phyloP scores from a whole-genome alignment of 2,329 filamentous ascomycete genomes.

The Sarocladium brachiariae region DNA sequence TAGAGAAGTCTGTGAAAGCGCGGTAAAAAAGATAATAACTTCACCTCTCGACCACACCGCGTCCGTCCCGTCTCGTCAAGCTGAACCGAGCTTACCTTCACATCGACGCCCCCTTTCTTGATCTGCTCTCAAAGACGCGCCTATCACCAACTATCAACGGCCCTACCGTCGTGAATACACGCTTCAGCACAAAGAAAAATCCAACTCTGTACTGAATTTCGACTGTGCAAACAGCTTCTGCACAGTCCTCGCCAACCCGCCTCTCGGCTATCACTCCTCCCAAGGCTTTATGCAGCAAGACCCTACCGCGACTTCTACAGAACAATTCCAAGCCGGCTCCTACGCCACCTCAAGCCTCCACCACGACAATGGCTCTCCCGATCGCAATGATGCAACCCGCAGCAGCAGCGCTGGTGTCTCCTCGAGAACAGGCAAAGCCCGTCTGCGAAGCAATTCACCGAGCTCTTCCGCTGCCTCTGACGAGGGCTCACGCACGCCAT shows the following conservation, averaged over 20 bases:
- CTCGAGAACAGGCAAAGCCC: neutral
- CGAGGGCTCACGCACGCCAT: constrained; percentile 20
- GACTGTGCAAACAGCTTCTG: constrained; percentile 46
- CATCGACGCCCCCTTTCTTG: no score
- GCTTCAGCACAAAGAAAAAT: no score
- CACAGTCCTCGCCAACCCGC: constrained; percentile 38
- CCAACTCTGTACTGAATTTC: constrained; percentile 8
- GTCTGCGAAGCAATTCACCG: constrained; percentile 14
- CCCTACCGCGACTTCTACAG: constrained; percentile 40
- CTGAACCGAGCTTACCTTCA: no score
- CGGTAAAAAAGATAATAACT: neutral
- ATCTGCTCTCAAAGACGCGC: neutral
- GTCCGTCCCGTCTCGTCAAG: neutral
- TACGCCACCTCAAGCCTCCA: constrained; percentile 24
- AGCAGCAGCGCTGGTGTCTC: neutral
- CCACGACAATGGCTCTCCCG: constrained; percentile 53
- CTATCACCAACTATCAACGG: no score
- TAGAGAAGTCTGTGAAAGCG: neutral
- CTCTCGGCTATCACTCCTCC: constrained; percentile 25
- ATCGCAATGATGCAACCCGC: neutral
- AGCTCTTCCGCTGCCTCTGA: constrained; percentile 28
- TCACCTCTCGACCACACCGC: neutral
- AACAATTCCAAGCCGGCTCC: constrained; percentile 30
- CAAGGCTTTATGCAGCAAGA: constrained; percentile 59
- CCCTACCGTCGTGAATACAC: neutral